Evolutionary conservation across 805 yeast species (phyloP).

Genomic region (Isabelozyma gotoi): DNA sequence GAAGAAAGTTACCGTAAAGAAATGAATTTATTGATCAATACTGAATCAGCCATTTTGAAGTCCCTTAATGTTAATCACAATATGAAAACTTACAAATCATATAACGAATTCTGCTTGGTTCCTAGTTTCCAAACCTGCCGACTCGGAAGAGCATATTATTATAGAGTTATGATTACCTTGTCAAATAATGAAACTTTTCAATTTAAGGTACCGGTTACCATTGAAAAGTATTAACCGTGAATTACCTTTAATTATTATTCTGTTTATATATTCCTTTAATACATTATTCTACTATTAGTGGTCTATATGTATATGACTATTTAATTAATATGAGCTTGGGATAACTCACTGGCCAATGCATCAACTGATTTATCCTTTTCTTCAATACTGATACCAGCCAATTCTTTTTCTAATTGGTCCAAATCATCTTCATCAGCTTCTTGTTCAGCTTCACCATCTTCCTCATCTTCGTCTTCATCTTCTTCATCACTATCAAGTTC

Average conservation of each 20-base stretch:
- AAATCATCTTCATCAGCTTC: constrained; percentile 55
- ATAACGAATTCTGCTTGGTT: constrained; percentile 28
- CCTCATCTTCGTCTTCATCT: constrained; percentile 61
- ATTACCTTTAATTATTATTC: not conserved
- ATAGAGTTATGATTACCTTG: constrained; percentile 18
- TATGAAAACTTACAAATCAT: constrained; percentile 7
- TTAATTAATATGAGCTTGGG: constrained; percentile 48
- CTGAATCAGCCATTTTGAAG: constrained; percentile 8
- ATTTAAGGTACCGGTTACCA: constrained; percentile 29
- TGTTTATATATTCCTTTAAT: not conserved
- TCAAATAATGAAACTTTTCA: constrained; percentile 18
- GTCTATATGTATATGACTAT: too few species aligned
- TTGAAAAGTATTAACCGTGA: constrained; percentile 16
- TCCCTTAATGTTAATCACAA: constrained; percentile 6
- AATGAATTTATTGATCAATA: constrained; percentile 3
- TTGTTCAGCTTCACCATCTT: constrained; percentile 47
- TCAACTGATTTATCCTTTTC: constrained; percentile 49
- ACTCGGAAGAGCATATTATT: constrained; percentile 30
- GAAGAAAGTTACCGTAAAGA: constrained; percentile 9
- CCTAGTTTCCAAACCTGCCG: constrained; percentile 40
- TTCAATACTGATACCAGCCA: constrained; percentile 46
- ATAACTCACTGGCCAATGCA: constrained; percentile 57
- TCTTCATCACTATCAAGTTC: constrained; percentile 72
- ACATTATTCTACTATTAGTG: not conserved
- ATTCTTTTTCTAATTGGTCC: constrained; percentile 47